phyloP scores from a whole-genome alignment of 2,329 filamentous ascomycete species.

The Aspergillus oerlinghausenensis region DNA sequence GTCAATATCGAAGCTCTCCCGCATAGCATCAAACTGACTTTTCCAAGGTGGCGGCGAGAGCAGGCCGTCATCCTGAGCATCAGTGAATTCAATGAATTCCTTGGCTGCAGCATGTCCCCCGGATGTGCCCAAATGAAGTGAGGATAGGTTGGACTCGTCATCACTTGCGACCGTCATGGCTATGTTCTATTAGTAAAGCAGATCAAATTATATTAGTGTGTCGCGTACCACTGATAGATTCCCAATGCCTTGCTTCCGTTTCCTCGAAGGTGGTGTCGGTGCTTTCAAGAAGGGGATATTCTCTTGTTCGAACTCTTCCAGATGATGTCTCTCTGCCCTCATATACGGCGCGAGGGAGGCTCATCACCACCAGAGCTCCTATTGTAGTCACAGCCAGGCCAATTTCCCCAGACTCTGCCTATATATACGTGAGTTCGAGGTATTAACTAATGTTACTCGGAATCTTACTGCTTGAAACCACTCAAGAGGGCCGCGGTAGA shows the following conservation, averaged over 20 bases:
- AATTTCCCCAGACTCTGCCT: conserved; percentile 21
- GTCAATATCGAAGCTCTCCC: conserved; percentile 46
- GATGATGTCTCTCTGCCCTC: not conserved
- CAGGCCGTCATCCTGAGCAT: conserved; percentile 1
- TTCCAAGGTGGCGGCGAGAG: conserved; percentile 24
- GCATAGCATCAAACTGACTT: conserved; percentile 25
- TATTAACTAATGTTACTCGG: not conserved
- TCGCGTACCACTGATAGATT: conserved; percentile 31
- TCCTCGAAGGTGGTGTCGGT: conserved; percentile 5
- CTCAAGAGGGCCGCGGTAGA: conserved; percentile 27
- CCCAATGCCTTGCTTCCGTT: conserved; percentile 20
- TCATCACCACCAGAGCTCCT: conserved; percentile 22
- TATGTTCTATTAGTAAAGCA: conserved; percentile 16
- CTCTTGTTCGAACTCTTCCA: conserved; percentile 6
- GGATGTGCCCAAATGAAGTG: conserved; percentile 28
- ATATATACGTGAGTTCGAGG: conserved; percentile 4
- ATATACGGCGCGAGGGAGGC: conserved; percentile 17
- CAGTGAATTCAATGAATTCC: conserved; percentile 12
- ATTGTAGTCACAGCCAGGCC: conserved; percentile 21
- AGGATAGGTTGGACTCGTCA: conserved; percentile 10
- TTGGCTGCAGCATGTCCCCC: conserved; percentile 22
- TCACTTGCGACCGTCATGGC: conserved; percentile 21
- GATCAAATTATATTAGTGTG: not conserved
- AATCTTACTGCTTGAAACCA: conserved; percentile 30
- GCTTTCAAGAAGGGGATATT: conserved; percentile 20